Evolutionary conservation across 257 asterid species (phyloP).

Genomic region (Perilla frutescens): DNA sequence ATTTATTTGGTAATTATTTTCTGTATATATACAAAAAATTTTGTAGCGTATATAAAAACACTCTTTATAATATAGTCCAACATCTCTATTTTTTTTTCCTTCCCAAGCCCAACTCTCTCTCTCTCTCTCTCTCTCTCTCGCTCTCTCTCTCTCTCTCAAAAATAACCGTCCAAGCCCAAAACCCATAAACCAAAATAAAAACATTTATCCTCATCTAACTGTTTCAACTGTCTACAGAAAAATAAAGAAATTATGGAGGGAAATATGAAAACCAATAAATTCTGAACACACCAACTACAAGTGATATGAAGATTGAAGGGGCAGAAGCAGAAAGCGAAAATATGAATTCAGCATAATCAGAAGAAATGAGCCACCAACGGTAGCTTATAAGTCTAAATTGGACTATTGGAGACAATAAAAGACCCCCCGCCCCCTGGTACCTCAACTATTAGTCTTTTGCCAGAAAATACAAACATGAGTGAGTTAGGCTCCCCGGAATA

Average conservation of each 20-base stretch:
- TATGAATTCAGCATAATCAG: neutral
- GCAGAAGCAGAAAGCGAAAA: neutral
- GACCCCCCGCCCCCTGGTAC: slow-evolving; percentile 5
- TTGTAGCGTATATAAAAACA: no score
- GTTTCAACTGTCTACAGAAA: no score
- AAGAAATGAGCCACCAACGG: slow-evolving; percentile 26
- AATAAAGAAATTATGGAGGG: neutral
- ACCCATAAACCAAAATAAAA: no score
- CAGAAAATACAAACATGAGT: slow-evolving; percentile 33
- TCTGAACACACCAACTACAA: neutral
- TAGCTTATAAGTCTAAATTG: neutral
- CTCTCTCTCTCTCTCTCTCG: no score
- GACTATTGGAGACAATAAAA: slow-evolving; percentile 8
- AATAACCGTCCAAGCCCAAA: no score
- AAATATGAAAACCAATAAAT: neutral
- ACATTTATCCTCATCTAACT: no score
- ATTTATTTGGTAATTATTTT: no score
- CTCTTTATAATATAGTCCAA: no score
- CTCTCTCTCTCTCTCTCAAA: no score
- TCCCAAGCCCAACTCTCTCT: no score
- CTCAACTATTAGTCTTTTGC: slow-evolving; percentile 2
- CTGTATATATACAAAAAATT: no score
- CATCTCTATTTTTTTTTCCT: no score
- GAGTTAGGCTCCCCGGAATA: slow-evolving; percentile 21
- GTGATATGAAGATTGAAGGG: neutral